phyloP scores from a whole-genome alignment of 768 basidiomycete genomes.

The Pleurotus pulmonarius region DNA sequence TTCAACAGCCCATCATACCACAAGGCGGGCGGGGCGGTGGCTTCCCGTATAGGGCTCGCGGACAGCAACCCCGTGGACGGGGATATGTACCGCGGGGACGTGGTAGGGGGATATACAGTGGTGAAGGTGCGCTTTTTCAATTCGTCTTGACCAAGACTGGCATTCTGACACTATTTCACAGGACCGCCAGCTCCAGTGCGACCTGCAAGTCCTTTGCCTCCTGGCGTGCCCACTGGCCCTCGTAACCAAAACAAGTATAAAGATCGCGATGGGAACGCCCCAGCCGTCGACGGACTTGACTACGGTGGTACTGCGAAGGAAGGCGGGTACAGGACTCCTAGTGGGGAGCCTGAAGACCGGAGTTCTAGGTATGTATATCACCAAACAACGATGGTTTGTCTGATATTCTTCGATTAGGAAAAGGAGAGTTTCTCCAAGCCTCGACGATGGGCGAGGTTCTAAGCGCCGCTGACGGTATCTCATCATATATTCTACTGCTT shows the following conservation, averaged over 20 bases:
- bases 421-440: slow-evolving; percentile 66
- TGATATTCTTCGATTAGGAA: slow-evolving; percentile 41
- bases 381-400: no score
- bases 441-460: slow-evolving; percentile 64
- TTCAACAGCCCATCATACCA: slow-evolving; percentile 22
- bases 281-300: slow-evolving; percentile 85
- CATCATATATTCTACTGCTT: neutral
- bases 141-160: no score
- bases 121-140: slow-evolving; percentile 23
- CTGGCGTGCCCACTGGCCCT: slow-evolving; percentile 84
- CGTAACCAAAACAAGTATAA: slow-evolving; percentile 89
- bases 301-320: slow-evolving; percentile 63
- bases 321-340: slow-evolving; percentile 49
- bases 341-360: slow-evolving; percentile 67
- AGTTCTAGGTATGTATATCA: slow-evolving; percentile 31
- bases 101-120: slow-evolving; percentile 36
- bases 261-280: slow-evolving; percentile 81
- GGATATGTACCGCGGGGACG: slow-evolving; percentile 30
- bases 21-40: slow-evolving; percentile 32
- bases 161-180: slow-evolving; percentile 8
- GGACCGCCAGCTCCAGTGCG: slow-evolving; percentile 57
- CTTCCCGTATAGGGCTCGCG: slow-evolving; percentile 36
- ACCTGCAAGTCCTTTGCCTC: slow-evolving; percentile 81
- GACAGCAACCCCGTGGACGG: slow-evolving; percentile 17
- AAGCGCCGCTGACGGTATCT: slow-evolving; percentile 56